Evolutionary conservation across 176 grass and related monocot genomes (phyloP).

Genomic region (Themeda triandra): DNA sequence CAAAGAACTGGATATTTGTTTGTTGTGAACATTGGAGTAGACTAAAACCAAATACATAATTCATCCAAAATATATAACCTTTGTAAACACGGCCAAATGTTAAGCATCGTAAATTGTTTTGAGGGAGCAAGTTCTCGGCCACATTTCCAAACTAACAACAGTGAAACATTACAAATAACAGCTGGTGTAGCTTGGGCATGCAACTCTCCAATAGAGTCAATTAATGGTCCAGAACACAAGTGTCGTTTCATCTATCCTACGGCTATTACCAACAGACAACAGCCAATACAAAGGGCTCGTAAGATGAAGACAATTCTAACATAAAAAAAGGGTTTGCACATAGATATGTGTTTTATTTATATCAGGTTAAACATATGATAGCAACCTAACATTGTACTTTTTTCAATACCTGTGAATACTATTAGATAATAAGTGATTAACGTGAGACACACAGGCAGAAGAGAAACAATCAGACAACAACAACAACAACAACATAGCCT

Average conservation of each 20-base stretch:
- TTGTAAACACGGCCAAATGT: background rate
- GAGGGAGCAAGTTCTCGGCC: background rate
- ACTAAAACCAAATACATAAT: background rate
- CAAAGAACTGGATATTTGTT: background rate
- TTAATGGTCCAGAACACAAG: background rate
- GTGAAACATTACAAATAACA: background rate
- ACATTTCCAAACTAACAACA: background rate
- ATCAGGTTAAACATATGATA: conserved; percentile 14
- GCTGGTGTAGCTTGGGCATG: background rate
- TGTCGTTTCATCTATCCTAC: background rate
- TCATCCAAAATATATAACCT: background rate
- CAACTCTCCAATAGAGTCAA: background rate
- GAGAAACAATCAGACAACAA: background rate
- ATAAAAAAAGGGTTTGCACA: background rate
- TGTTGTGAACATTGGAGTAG: background rate
- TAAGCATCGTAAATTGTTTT: background rate
- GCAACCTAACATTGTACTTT: background rate
- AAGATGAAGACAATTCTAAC: background rate
- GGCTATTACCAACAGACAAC: background rate
- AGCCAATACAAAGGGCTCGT: background rate
- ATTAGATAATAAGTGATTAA: background rate
- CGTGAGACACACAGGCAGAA: background rate
- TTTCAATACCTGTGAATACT: background rate
- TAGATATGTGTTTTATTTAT: background rate
- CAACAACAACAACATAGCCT: too few relatives aligned